Evolutionary conservation across 768 basidiomycete genomes (phyloP).

Genomic region (Auricularia auricula-judae): DNA sequence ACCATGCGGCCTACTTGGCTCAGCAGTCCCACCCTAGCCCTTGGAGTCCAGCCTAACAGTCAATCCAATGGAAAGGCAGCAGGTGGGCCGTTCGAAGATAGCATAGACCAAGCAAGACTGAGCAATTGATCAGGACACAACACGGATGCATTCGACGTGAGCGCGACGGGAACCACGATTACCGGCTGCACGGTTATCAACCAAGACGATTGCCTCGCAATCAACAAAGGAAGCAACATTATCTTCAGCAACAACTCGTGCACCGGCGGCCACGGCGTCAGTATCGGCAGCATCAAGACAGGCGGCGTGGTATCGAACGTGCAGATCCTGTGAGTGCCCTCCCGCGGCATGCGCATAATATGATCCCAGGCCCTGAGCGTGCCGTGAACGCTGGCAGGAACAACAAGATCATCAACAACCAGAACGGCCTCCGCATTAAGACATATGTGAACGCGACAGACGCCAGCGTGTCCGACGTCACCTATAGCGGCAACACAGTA

Average conservation of each 20-base stretch:
- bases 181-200: constrained; percentile 11
- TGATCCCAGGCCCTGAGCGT: no score
- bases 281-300: constrained; percentile 27
- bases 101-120: constrained; percentile 3
- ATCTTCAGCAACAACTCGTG: constrained; percentile 40
- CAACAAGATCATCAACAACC: constrained; percentile 45
- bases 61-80: constrained; percentile 38
- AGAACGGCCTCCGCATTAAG: constrained; percentile 38
- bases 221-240: constrained; percentile 25
- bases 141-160: constrained; percentile 18
- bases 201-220: constrained; percentile 51
- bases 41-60: constrained; percentile 40
- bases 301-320: constrained; percentile 9
- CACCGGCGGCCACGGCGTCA: constrained; percentile 52
- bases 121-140: constrained; percentile 8
- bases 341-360: not conserved
- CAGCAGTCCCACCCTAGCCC: constrained; percentile 26
- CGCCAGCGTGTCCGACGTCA: constrained; percentile 12
- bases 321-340: not conserved
- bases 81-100: constrained; percentile 18
- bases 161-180: constrained; percentile 10
- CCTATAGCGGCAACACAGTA: constrained; percentile 12
- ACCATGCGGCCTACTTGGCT: not conserved
- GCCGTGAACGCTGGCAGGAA: constrained; percentile 8
- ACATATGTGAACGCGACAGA: constrained; percentile 10